Percentiles rank a stretch among this genome's conserved stretches.
phyloP scores from a whole-genome alignment of 768 basidiomycete genomes.

The Boletus speciosus region DNA sequence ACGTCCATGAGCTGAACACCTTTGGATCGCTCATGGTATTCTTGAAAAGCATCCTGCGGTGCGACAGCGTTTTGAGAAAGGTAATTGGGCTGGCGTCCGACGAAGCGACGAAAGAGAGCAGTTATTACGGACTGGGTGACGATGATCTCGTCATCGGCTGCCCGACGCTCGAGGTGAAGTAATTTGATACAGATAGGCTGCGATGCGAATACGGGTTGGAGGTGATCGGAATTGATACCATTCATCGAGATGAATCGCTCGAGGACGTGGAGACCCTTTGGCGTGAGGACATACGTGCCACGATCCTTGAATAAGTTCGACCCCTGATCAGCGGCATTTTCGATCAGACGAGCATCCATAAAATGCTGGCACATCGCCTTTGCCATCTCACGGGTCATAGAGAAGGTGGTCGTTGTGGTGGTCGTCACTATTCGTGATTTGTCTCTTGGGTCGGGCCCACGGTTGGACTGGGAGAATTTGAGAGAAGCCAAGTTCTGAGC shows the following conservation, averaged over 20 bases:
- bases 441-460: slow-evolving; percentile 97
- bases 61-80: slow-evolving; percentile 42
- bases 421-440: slow-evolving; percentile 98
- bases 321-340: slow-evolving; percentile 89
- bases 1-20: slow-evolving; percentile 70
- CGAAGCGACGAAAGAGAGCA: slow-evolving; percentile 93
- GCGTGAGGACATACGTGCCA: slow-evolving; percentile 91
- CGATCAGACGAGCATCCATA: slow-evolving; percentile 97
- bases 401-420: slow-evolving; percentile 98
- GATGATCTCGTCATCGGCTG: slow-evolving; percentile 95
- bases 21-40: slow-evolving; percentile 77
- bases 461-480: slow-evolving; percentile 98
- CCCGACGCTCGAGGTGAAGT: slow-evolving; percentile 91
- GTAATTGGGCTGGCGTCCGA: slow-evolving; percentile 84
- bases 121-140: slow-evolving; percentile 92
- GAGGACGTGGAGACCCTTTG: slow-evolving; percentile 96
- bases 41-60: slow-evolving; percentile 58
- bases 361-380: slow-evolving; percentile 99
- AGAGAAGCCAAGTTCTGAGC: slow-evolving; percentile 89
- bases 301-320: slow-evolving; percentile 96
- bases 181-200: slow-evolving; percentile 98
- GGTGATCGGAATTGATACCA: slow-evolving; percentile 92
- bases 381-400: slow-evolving; percentile 99
- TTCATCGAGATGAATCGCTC: slow-evolving; percentile 99
- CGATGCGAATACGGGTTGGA: slow-evolving; percentile 82